A percentile compares a stretch with the other conserved stretches of the same genome.
Conservation (phyloP, 1,284 basidiomycete genomes). For the Cutaneotrichosporon mucoides region DNA sequence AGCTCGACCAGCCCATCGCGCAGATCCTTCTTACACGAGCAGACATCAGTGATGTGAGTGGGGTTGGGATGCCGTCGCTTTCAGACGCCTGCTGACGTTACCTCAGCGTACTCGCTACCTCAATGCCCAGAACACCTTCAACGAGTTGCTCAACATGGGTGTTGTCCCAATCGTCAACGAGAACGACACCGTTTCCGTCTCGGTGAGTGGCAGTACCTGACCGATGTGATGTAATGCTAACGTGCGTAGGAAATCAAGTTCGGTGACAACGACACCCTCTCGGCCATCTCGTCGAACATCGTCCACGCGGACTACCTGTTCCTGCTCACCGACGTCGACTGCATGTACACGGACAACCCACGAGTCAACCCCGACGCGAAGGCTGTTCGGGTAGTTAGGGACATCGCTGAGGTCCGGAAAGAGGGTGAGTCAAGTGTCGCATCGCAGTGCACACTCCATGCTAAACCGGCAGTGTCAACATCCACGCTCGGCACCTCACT, state of each 20-base stretch:
- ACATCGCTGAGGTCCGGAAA: slow-evolving; percentile 72
- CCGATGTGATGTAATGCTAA: too few relatives aligned
- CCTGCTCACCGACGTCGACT: slow-evolving; percentile 94
- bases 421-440: too few relatives aligned
- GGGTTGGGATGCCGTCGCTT: background rate
- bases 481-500: slow-evolving; percentile 85
- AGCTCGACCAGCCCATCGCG: slow-evolving; percentile 89
- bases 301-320: slow-evolving; percentile 97
- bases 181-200: slow-evolving; percentile 92
- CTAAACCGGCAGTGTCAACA: too few relatives aligned
- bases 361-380: slow-evolving; percentile 78
- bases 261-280: slow-evolving; percentile 97
- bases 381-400: slow-evolving; percentile 75
- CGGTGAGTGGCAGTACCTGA: slow-evolving; percentile 56
- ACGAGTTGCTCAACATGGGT: slow-evolving; percentile 80
- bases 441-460: too few relatives aligned
- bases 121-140: slow-evolving; percentile 90
- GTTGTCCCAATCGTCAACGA: slow-evolving; percentile 95
- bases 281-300: slow-evolving; percentile 94
- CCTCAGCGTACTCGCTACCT: slow-evolving; percentile 79
- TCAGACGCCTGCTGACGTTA: background rate
- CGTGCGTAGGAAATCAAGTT: slow-evolving; percentile 99
- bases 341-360: slow-evolving; percentile 88
- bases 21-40: slow-evolving; percentile 91
- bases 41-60: slow-evolving; percentile 89